Percentiles rank a stretch among this genome's conserved stretches.
phyloP scores from a whole-genome alignment of 2,329 filamentous ascomycete genomes.

The Ustulina deusta region DNA sequence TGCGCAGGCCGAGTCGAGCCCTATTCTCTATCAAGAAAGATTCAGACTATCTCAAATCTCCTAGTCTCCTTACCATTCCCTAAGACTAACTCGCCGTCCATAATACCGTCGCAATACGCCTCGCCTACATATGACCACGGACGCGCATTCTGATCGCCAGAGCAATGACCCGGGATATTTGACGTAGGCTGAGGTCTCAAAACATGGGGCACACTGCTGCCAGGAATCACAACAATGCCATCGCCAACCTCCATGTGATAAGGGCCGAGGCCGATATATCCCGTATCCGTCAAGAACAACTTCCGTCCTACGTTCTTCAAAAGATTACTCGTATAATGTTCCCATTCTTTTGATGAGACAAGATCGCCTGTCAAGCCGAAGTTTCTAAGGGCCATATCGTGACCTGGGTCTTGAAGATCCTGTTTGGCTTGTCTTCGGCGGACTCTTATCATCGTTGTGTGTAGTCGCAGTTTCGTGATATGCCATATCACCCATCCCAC shows the following conservation, averaged over 20 bases:
- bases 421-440: constrained; percentile 13
- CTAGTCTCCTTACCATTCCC: background rate
- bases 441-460: background rate
- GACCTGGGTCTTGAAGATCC: background rate
- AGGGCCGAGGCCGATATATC: constrained; percentile 50
- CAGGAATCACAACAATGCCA: constrained; percentile 47
- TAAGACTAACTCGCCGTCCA: constrained; percentile 49
- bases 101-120: constrained; percentile 52
- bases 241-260: constrained; percentile 44
- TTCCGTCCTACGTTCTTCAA: constrained; percentile 34
- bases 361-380: constrained; percentile 20
- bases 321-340: constrained; percentile 33
- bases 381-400: background rate
- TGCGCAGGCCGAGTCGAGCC: too few relatives aligned
- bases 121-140: constrained; percentile 51
- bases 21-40: too few relatives aligned
- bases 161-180: background rate
- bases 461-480: constrained; percentile 10
- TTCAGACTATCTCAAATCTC: constrained; percentile 11
- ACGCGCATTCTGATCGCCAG: too few relatives aligned
- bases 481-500: constrained; percentile 16
- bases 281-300: constrained; percentile 48
- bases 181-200: constrained; percentile 34
- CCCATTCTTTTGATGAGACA: constrained; percentile 20
- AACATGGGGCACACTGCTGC: constrained; percentile 48